Percentiles rank a stretch among this genome's conserved stretches.
Evolutionary conservation across 345 rosid species (phyloP).

Genomic region (Populus pruinosa): DNA sequence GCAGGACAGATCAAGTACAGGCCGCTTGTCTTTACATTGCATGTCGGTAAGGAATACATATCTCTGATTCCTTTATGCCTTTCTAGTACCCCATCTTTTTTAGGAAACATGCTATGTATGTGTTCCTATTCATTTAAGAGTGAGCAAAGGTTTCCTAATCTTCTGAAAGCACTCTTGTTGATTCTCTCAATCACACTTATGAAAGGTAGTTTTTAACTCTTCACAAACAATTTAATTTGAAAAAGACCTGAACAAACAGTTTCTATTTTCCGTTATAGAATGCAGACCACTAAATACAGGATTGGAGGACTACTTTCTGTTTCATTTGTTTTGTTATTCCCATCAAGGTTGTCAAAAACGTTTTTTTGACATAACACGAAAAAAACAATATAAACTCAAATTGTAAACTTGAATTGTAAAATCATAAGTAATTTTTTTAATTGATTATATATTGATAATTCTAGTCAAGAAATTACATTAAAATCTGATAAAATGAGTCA

Average conservation of each 20-base stretch:
- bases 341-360: not conserved
- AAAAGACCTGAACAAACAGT: not conserved
- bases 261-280: not conserved
- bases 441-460: too few species aligned
- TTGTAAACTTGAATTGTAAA: too few species aligned
- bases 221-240: not conserved
- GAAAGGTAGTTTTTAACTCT: not conserved
- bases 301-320: not conserved
- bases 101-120: not conserved
- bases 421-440: too few species aligned
- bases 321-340: not conserved
- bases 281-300: not conserved
- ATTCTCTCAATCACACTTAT: not conserved
- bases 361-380: too few species aligned
- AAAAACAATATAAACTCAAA: too few species aligned
- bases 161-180: not conserved
- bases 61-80: not conserved
- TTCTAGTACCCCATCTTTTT: not conserved
- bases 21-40: conserved; percentile 88
- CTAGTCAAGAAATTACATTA: too few species aligned
- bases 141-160: not conserved
- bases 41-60: conserved; percentile 58
- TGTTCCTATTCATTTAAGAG: not conserved
- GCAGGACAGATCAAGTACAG: conserved; percentile 76
- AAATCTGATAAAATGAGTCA: too few species aligned